A percentile compares a stretch with the other conserved stretches of the same genome.
Evolutionary conservation across 2,329 filamentous ascomycete genomes (phyloP).

Genomic region (Teratosphaeria destructans): DNA sequence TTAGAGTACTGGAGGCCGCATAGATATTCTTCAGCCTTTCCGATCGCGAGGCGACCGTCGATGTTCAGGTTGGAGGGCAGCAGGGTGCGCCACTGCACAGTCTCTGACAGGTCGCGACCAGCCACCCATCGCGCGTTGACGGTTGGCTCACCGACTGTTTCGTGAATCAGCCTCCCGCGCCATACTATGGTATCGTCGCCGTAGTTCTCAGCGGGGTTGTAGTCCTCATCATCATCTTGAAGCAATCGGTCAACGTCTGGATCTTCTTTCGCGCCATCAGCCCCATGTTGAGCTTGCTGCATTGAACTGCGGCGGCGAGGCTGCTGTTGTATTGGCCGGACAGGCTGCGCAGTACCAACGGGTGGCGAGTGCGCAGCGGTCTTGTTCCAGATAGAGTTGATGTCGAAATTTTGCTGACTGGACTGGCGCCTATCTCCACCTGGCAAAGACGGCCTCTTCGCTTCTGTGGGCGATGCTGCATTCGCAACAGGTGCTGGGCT

Average conservation of each 20-base stretch:
- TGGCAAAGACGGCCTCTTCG: conserved; percentile 3
- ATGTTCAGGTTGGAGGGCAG: conserved; percentile 61
- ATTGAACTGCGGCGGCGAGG: conserved; percentile 30
- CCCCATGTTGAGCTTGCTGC: conserved; percentile 22
- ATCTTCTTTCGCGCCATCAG: conserved; percentile 57
- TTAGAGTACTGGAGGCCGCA: conserved; percentile 74
- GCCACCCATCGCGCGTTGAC: conserved; percentile 75
- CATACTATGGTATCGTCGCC: conserved; percentile 65
- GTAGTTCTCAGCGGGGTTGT: conserved; percentile 66
- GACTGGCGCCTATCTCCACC: conserved; percentile 22
- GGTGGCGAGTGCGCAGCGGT: conserved; percentile 59
- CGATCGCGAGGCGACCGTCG: conserved; percentile 68
- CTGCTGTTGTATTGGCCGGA: conserved; percentile 35
- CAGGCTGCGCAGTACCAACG: conserved; percentile 7
- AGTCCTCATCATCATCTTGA: conserved; percentile 70
- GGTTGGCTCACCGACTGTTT: conserved; percentile 30
- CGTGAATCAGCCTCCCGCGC: conserved; percentile 54
- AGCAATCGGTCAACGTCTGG: conserved; percentile 84
- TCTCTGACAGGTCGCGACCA: conserved; percentile 64
- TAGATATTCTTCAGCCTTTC: conserved; percentile 81
- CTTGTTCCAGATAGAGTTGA: conserved; percentile 74
- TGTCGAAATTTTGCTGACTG: conserved; percentile 51
- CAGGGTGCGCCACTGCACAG: conserved; percentile 62
- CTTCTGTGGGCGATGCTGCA: conserved; percentile 7
- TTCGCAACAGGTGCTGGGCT: conserved; percentile 6